These are phyloP conservation scores for Cystoderma amianthinum DNA, from an alignment of 768 basidiomycete genomes.

Conservation along the genomic window DNA sequence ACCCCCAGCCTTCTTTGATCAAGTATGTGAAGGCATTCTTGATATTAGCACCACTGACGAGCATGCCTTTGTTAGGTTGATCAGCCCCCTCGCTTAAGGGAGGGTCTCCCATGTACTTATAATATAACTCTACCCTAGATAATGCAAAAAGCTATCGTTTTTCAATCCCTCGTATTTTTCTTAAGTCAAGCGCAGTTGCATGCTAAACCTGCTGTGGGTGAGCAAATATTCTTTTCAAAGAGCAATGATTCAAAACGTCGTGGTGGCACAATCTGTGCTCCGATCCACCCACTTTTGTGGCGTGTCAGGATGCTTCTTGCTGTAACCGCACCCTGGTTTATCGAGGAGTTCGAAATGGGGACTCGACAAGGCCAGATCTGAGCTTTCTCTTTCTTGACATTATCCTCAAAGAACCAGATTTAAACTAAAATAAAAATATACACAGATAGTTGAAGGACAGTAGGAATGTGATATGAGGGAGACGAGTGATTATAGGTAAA, in stretches of 20 bases:
- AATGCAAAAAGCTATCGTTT: slow-evolving; percentile 1
- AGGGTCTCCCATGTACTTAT: slow-evolving; percentile 13
- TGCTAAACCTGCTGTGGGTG: too few species aligned
- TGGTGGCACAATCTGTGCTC: slow-evolving; percentile 49
- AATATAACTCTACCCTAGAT: slow-evolving; percentile 10
- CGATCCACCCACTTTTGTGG: slow-evolving; percentile 16
- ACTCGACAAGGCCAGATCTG: slow-evolving; percentile 89
- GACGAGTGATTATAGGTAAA: slow-evolving; percentile 77
- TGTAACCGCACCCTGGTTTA: slow-evolving; percentile 44
- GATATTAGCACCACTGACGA: slow-evolving; percentile 5
- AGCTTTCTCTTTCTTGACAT: slow-evolving; percentile 20
- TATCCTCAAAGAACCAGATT: too few species aligned
- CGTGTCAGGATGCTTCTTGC: slow-evolving; percentile 50
- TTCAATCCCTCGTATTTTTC: too few species aligned
- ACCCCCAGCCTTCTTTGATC: slow-evolving; percentile 91
- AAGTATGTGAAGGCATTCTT: slow-evolving; percentile 53
- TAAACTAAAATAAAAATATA: too few species aligned
- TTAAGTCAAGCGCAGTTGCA: too few species aligned
- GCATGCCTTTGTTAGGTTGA: slow-evolving; percentile 50
- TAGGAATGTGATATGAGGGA: too few species aligned
- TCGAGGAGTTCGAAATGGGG: slow-evolving; percentile 37
- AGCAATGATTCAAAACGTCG: slow-evolving; percentile 57
- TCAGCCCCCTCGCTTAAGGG: slow-evolving; percentile 84
- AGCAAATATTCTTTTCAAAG: too few species aligned
- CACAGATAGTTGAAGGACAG: not conserved